Evolutionary conservation across 345 rosid species (phyloP).

Genomic region (Gossypium ekmanianum): DNA sequence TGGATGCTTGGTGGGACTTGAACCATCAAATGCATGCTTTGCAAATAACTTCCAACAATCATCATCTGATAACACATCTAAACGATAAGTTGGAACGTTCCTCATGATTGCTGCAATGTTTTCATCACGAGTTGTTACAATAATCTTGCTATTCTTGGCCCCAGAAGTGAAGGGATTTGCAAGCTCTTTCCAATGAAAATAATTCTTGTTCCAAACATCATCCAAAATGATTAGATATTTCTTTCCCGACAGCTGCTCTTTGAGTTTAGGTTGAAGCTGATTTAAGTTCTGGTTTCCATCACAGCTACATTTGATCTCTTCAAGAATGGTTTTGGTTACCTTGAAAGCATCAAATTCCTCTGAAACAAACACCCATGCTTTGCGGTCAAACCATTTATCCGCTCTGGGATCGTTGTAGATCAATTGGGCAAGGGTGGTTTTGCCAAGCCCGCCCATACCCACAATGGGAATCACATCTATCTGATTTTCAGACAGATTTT

Average conservation of each 20-base stretch:
- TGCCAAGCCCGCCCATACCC: conserved; percentile 6
- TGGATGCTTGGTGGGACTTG: neutral
- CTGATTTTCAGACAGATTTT: neutral
- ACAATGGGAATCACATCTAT: conserved; percentile 14
- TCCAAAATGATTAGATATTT: conserved; percentile 30
- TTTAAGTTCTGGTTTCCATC: conserved; percentile 15
- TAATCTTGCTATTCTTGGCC: conserved; percentile 19
- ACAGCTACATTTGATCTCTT: conserved; percentile 9
- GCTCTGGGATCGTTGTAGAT: conserved; percentile 6
- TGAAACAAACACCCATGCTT: conserved; percentile 28
- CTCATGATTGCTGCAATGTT: conserved; percentile 22
- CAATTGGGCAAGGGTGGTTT: conserved; percentile 6
- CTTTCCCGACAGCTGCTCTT: conserved; percentile 12
- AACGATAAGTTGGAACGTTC: conserved; percentile 14
- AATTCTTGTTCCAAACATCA: conserved; percentile 22
- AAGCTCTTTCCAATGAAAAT: conserved; percentile 26
- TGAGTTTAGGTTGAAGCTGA: conserved; percentile 27
- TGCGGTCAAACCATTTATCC: conserved; percentile 20
- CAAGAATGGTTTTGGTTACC: conserved; percentile 24
- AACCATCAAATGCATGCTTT: conserved; percentile 19
- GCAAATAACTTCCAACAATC: conserved; percentile 25
- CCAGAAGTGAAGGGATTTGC: conserved; percentile 20
- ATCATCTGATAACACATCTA: conserved; percentile 19
- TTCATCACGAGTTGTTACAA: conserved; percentile 25
- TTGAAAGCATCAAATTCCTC: conserved; percentile 6